Evolutionary conservation across 371 early-diverging fungal genomes (phyloP).

Genomic region (Mortierella sp.): DNA sequence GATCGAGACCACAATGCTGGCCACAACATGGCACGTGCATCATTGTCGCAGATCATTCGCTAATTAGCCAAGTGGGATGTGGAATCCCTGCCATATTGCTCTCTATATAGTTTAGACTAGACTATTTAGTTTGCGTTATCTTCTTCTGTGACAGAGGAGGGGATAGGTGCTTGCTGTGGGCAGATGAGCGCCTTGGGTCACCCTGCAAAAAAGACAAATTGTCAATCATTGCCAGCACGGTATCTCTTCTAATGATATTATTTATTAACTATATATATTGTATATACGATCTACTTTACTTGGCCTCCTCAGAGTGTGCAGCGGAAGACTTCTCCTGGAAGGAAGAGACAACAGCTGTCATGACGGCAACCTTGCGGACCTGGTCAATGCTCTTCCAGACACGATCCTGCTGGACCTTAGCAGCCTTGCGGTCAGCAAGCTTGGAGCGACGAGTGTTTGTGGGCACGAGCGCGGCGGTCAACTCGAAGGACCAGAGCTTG

Average conservation of each 20-base stretch:
- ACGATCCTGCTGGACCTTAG: conserved; percentile 55
- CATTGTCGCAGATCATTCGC: no score
- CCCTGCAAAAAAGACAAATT: background rate
- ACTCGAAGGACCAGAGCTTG: conserved; percentile 77
- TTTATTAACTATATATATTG: background rate
- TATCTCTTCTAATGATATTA: no score
- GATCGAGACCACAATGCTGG: no score
- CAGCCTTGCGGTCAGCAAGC: conserved; percentile 64
- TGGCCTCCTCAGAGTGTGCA: conserved; percentile 1
- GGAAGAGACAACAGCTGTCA: conserved; percentile 46
- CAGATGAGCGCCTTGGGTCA: no score
- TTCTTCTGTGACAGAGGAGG: no score
- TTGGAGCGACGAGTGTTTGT: conserved; percentile 70
- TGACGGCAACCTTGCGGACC: conserved; percentile 48
- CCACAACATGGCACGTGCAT: no score
- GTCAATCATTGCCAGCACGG: no score
- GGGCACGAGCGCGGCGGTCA: conserved; percentile 80
- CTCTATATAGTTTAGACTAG: no score
- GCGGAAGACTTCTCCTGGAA: conserved; percentile 27
- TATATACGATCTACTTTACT: conserved; percentile 11
- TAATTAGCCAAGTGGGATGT: no score
- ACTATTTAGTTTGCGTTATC: no score
- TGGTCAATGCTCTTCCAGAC: conserved; percentile 38
- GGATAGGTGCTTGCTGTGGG: no score
- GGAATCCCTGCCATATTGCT: no score